These are phyloP conservation scores for Mycena indigotica DNA, from an alignment of 768 basidiomycete species.

Conservation along the genomic window DNA sequence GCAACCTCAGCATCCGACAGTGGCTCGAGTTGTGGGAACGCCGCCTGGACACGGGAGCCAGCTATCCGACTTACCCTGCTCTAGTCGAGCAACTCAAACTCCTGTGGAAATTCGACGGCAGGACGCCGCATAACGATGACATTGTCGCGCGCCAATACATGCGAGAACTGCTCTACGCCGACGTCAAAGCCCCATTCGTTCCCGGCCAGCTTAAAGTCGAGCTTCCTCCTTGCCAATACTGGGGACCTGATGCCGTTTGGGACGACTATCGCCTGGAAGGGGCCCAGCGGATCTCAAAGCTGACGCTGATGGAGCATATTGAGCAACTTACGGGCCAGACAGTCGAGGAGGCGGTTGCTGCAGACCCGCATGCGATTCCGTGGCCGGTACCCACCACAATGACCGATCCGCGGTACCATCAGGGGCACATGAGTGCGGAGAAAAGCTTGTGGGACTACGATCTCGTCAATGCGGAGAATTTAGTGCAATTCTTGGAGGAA, in stretches of 20 bases:
- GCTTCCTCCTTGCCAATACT: neutral
- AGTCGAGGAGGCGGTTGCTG: neutral
- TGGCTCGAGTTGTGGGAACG: constrained; percentile 3
- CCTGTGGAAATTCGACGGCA: neutral
- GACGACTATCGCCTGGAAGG: constrained; percentile 3
- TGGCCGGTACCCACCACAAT: neutral
- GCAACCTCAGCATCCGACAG: neutral
- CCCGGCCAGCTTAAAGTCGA: neutral
- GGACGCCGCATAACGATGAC: neutral
- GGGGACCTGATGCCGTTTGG: constrained; percentile 16
- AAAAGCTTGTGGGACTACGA: too few relatives aligned
- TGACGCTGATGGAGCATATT: constrained; percentile 5
- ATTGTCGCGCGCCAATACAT: neutral
- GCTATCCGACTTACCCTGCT: neutral
- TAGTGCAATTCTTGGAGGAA: too few relatives aligned
- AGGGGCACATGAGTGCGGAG: neutral
- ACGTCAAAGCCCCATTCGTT: neutral
- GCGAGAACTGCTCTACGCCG: neutral
- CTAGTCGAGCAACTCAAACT: neutral
- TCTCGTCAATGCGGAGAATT: too few relatives aligned
- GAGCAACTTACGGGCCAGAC: neutral
- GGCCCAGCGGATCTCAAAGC: neutral
- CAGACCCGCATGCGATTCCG: neutral
- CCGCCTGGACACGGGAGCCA: constrained; percentile 5
- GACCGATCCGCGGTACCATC: neutral